phyloP scores from a whole-genome alignment of 768 basidiomycete species.

The Pleurotus tuoliensis region DNA sequence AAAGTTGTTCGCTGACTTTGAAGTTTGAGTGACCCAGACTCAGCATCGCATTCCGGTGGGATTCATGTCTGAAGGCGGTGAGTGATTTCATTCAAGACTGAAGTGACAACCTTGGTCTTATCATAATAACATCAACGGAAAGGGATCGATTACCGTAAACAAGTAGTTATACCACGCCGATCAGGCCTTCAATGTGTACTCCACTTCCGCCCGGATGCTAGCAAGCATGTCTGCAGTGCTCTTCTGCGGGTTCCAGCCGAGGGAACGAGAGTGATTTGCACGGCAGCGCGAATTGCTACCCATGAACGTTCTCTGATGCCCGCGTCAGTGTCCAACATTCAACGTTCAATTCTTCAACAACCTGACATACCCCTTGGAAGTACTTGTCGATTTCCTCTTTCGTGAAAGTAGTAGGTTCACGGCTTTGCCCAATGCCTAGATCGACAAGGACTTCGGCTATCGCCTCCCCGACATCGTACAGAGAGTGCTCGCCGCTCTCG shows the following conservation, averaged over 20 bases:
- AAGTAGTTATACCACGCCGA: background rate
- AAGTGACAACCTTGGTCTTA: too few species aligned
- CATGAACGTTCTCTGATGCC: slow-evolving; percentile 13
- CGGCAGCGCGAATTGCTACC: slow-evolving; percentile 42
- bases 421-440: slow-evolving; percentile 12
- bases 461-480: slow-evolving; percentile 12
- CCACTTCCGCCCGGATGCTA: slow-evolving; percentile 39
- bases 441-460: slow-evolving; percentile 13
- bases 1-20: too few species aligned
- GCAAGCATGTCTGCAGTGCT: slow-evolving; percentile 46
- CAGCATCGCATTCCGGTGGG: too few species aligned
- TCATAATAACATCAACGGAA: too few species aligned
- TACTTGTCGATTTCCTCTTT: slow-evolving; percentile 16
- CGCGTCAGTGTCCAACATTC: background rate
- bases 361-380: slow-evolving; percentile 2
- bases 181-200: slow-evolving; percentile 21
- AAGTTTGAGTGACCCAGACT: too few species aligned
- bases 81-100: too few species aligned
- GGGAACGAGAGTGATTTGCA: slow-evolving; percentile 33
- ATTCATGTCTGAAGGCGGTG: too few species aligned
- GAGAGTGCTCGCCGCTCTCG: slow-evolving; percentile 16
- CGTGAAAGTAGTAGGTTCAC: slow-evolving; percentile 14
- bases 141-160: too few species aligned
- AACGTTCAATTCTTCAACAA: background rate
- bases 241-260: slow-evolving; percentile 53